Base-by-base conservation (phyloP, 2,329 filamentous ascomycete species). In the Fonsecaea nubica region DNA sequence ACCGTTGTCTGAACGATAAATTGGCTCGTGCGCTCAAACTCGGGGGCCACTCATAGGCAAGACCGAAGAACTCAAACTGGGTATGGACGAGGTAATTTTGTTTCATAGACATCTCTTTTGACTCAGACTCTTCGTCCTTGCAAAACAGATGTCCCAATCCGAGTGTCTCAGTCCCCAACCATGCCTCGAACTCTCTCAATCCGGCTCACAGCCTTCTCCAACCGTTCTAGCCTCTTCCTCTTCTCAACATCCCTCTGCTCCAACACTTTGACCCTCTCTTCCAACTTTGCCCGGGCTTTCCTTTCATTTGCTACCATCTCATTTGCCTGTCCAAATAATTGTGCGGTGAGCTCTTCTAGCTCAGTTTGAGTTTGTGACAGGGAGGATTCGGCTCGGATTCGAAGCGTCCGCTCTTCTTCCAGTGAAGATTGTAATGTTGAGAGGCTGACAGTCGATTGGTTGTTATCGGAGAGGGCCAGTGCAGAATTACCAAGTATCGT, bases 231-330 rank as follows among this genome's bases (percentile, higher is more conserved):
- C 69, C 76, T 82, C 76, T 71, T 83, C 76, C 79, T 82, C 75
- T 86, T 83, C 72, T 83, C 81, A n/a, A 75, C 73, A 72, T 83
- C 81, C 53, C 81, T 74, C 38, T 77, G 75, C 71, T 83, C 82
- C 38, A 83, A 72, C 53, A 82, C 74, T 36, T 79, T 80, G 0
- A 83, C 80, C 33, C 81, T 73, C 69, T 83, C 80, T 63, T 83
- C 81, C 57, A 83, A 72, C 66, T 80, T 85, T 15, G 83, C 85
- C 62, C 86, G 79, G 45, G 85, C 86, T 74, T 83, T 85, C 32
- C 87, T 81, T 77, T 89, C 87, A 62, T 82, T 78, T 2, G 87
- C 86, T 8, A 89, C 87, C 87, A 89, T 89, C 76, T 89, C 87
- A 66, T 89, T 89, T 36, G 87, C 87, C 73, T 89, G 85, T 60